These are phyloP conservation scores for Talaromyces wortmannii DNA, from an alignment of 495 filamentous ascomycete genomes.

Conservation along the genomic window DNA sequence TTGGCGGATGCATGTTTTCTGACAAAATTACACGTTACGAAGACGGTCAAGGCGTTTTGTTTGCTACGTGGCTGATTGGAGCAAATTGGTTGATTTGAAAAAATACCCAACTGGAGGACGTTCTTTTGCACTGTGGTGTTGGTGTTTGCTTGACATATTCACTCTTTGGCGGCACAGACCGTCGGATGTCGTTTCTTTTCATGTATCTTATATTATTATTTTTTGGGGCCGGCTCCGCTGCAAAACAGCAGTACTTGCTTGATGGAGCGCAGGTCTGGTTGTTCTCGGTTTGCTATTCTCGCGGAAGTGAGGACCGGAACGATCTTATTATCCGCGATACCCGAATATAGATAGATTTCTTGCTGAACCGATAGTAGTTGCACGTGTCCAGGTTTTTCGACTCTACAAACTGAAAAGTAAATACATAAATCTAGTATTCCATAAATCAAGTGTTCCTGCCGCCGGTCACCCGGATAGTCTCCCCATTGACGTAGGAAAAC, in stretches of 20 bases:
- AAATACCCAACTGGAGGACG: neutral
- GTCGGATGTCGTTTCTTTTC: neutral
- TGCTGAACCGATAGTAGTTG: neutral
- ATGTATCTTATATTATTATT: neutral
- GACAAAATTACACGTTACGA: neutral
- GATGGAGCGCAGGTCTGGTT: neutral
- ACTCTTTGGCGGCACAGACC: neutral
- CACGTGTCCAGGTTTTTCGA: no score
- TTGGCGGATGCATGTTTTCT: neutral
- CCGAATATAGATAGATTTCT: neutral
- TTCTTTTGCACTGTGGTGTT: neutral
- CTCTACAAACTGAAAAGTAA: no score
- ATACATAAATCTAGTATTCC: neutral
- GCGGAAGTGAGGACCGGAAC: no score
- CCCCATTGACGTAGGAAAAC: slow-evolving; percentile 75
- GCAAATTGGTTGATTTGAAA: neutral
- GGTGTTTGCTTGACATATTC: neutral
- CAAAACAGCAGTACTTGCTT: neutral
- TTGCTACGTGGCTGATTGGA: neutral
- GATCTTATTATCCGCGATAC: neutral
- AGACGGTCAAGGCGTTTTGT: neutral
- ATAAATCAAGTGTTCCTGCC: slow-evolving; percentile 66
- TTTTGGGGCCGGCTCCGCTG: neutral
- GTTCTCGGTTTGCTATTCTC: no score
- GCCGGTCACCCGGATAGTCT: slow-evolving; percentile 80